Evolutionary conservation across 495 filamentous ascomycete species (phyloP), one percentile per base, ranked within the genome.

Genomic region (Hypoxylon rickii): DNA sequence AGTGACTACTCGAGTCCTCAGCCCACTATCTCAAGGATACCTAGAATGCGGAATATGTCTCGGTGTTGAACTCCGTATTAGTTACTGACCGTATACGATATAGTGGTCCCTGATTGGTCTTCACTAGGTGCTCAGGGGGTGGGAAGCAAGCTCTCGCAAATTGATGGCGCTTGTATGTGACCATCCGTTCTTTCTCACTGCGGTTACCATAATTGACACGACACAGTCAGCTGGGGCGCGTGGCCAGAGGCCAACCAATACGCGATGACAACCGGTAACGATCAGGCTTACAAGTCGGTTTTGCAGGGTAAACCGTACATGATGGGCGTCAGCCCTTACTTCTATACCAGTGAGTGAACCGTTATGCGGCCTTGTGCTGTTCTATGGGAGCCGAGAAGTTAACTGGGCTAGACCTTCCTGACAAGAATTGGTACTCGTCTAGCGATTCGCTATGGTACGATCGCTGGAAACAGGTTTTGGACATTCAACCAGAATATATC

Each of bases 271-370:
- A 76, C 73, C 1, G 68, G 69, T 13, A 75, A 76, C 19, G 88
- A 91, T 55, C 52, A 67, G 15, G 68, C 73, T 0, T 90, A 84
- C 70, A 73, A 75, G 31, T 65, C 72, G 7, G 70, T 68, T 13
- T 67, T 80, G 6, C 44, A 54, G 3, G 78, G 76, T 1, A 89
- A 89, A 68, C 74, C 83, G 4, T 92, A 85, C 70, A 90, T 92
- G 88, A 90, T 90, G 88, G 81, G 83, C 12, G 83, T 89, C 11
- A 85, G 86, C 12, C 88, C 88, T 1, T 90, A 86, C 83, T 90
- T 91, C 68, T 92, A 87, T 58, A 74, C 70, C 0, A 66, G 76
- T 71, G 66, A 51, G 76, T 52, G 63, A 26, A 55, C 33, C 19
- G 4, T 12, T 5, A 18, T 4, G 34, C 29, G 26, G 38, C 15